Percentiles rank a stretch among this genome's conserved stretches.
phyloP scores from a whole-genome alignment of 352 stramenopile species.

The Pythium sp. region DNA sequence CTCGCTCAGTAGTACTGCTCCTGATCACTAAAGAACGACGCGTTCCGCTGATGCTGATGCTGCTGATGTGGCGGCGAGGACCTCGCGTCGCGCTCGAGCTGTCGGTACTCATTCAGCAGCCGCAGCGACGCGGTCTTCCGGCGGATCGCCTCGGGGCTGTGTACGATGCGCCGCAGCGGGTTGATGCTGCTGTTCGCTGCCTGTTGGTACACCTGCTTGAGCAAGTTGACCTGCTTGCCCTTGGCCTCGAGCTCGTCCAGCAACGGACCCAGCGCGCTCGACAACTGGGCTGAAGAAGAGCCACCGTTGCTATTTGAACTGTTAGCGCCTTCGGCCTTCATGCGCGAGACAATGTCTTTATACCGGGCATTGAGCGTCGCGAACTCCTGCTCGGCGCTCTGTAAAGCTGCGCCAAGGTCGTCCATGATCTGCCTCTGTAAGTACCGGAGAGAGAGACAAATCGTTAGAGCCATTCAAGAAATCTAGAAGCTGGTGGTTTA shows the following conservation, averaged over 20 bases:
- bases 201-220: constrained; percentile 63
- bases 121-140: constrained; percentile 64
- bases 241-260: constrained; percentile 66
- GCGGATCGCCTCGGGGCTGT: constrained; percentile 53
- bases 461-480: not conserved
- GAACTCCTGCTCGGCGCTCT: constrained; percentile 46
- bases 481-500: not conserved
- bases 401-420: constrained; percentile 38
- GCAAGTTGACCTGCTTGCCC: constrained; percentile 61
- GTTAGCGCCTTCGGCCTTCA: constrained; percentile 26
- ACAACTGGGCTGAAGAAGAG: constrained; percentile 28
- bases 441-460: not conserved
- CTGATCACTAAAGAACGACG: constrained; percentile 20
- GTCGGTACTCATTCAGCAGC: constrained; percentile 63
- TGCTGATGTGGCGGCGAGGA: constrained; percentile 4
- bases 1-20: constrained; percentile 16
- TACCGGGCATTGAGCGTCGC: constrained; percentile 36
- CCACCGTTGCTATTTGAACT: not conserved
- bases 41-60: not conserved
- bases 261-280: constrained; percentile 38
- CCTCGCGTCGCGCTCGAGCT: constrained; percentile 48
- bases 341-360: constrained; percentile 39
- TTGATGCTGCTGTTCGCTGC: constrained; percentile 60
- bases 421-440: constrained; percentile 57
- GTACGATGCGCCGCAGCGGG: constrained; percentile 41